These are phyloP conservation scores for Castanea crenata DNA, from an alignment of 306 rosid genomes.

Conservation along the genomic window DNA sequence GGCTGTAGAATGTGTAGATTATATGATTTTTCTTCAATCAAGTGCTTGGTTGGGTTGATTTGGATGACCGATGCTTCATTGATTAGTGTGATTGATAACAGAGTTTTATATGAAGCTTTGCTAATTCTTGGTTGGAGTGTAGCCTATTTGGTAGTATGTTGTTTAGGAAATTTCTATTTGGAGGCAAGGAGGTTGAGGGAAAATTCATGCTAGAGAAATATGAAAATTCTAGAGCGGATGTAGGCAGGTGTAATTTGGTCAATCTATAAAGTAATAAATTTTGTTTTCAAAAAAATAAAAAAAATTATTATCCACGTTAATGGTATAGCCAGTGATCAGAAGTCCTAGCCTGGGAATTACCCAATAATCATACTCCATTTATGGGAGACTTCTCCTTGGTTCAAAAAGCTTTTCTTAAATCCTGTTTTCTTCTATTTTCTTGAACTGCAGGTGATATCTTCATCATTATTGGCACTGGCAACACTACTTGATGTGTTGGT, in stretches of 20 bases:
- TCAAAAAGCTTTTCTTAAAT: constrained; percentile 2
- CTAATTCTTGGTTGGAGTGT: no score
- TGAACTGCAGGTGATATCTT: constrained; percentile 71
- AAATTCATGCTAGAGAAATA: background rate
- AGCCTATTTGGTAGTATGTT: background rate
- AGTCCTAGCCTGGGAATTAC: background rate
- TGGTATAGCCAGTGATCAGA: background rate
- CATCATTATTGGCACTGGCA: constrained; percentile 85
- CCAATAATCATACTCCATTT: background rate
- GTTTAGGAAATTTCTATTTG: constrained; percentile 14
- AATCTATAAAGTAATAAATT: no score
- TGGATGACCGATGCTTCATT: constrained; percentile 25
- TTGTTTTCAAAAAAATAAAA: background rate
- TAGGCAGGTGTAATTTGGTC: no score
- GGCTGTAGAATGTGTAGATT: constrained; percentile 34
- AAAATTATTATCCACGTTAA: no score
- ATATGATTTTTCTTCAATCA: constrained; percentile 32
- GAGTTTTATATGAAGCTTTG: background rate
- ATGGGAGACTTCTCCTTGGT: background rate
- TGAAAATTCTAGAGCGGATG: no score
- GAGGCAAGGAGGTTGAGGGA: background rate
- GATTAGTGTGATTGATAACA: constrained; percentile 20
- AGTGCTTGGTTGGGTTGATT: constrained; percentile 25
- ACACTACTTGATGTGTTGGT: constrained; percentile 87
- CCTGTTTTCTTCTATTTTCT: constrained; percentile 24